phyloP scores from a whole-genome alignment of 192 early-diverging fungal species.

The Mortierella hygrophila region DNA sequence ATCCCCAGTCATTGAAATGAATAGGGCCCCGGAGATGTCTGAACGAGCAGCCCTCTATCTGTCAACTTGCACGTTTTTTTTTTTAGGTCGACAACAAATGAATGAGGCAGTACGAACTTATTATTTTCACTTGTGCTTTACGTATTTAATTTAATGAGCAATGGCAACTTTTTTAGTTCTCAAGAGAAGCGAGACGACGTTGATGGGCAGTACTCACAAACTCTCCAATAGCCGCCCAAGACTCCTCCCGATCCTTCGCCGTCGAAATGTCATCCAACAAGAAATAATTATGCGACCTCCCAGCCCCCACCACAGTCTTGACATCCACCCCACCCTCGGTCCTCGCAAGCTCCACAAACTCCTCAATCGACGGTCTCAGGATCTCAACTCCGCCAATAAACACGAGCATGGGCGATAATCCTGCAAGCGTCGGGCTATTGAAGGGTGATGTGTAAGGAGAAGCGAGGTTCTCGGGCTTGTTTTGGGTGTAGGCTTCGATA shows the following conservation, averaged over 20 bases:
- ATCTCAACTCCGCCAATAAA: slow-evolving; percentile 41
- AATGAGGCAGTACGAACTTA: too few relatives aligned
- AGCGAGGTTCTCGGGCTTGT: background rate
- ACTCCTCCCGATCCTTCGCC: slow-evolving; percentile 13
- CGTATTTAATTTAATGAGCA: background rate
- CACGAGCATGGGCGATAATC: slow-evolving; percentile 25
- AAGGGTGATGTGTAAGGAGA: slow-evolving; percentile 21
- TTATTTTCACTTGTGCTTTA: background rate
- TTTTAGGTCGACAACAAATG: too few relatives aligned
- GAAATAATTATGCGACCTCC: slow-evolving; percentile 30
- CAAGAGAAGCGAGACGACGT: background rate
- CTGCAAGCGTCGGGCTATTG: slow-evolving; percentile 2
- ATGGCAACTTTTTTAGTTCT: background rate
- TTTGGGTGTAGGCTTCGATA: slow-evolving; percentile 24
- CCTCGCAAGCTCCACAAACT: slow-evolving; percentile 32
- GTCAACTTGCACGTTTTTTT: too few relatives aligned
- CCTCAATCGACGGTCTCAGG: slow-evolving; percentile 29
- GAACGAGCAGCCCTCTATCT: too few relatives aligned
- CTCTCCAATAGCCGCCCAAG: slow-evolving; percentile 8
- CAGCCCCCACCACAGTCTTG: slow-evolving; percentile 11
- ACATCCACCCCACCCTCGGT: slow-evolving; percentile 24
- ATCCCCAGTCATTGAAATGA: too few relatives aligned
- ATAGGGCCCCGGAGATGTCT: too few relatives aligned
- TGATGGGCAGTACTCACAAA: slow-evolving; percentile 8
- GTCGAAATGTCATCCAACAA: slow-evolving; percentile 34